Evolutionary conservation across 768 basidiomycete genomes (phyloP).

Genomic region (Dioszegia aurantiaca): DNA sequence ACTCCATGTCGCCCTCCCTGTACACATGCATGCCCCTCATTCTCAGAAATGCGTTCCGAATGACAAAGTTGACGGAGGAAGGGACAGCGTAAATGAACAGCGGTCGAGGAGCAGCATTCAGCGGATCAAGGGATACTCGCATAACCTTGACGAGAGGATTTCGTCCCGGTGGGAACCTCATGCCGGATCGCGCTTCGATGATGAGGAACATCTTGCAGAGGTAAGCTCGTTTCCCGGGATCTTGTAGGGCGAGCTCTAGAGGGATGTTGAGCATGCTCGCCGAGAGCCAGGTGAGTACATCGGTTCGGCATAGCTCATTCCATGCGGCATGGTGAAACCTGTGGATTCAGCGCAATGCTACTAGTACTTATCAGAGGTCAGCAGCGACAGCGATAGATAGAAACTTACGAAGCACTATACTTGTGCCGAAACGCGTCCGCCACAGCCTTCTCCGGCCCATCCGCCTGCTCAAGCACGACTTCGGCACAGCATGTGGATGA

Average conservation of each 20-base stretch:
- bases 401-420: constrained; percentile 5
- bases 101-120: constrained; percentile 59
- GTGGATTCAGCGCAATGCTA: background rate
- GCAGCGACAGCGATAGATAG: too few species aligned
- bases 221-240: constrained; percentile 57
- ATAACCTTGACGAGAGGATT: constrained; percentile 59
- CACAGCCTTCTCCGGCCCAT: too few species aligned
- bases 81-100: constrained; percentile 54
- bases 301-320: constrained; percentile 65
- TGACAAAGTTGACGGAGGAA: constrained; percentile 29
- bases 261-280: constrained; percentile 75
- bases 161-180: constrained; percentile 62
- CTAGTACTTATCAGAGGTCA: too few species aligned
- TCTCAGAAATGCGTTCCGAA: constrained; percentile 35
- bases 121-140: constrained; percentile 72
- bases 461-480: too few species aligned
- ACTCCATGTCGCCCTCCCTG: constrained; percentile 68
- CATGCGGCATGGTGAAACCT: constrained; percentile 77
- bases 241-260: constrained; percentile 58
- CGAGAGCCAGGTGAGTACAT: constrained; percentile 72
- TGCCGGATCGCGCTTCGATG: constrained; percentile 70
- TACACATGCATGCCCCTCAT: constrained; percentile 53
- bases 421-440: background rate
- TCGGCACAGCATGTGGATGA: too few species aligned
- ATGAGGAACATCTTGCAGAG: constrained; percentile 64